These are phyloP conservation scores for Solanum phureja DNA, from an alignment of 257 asterid species.

Conservation along the genomic window DNA sequence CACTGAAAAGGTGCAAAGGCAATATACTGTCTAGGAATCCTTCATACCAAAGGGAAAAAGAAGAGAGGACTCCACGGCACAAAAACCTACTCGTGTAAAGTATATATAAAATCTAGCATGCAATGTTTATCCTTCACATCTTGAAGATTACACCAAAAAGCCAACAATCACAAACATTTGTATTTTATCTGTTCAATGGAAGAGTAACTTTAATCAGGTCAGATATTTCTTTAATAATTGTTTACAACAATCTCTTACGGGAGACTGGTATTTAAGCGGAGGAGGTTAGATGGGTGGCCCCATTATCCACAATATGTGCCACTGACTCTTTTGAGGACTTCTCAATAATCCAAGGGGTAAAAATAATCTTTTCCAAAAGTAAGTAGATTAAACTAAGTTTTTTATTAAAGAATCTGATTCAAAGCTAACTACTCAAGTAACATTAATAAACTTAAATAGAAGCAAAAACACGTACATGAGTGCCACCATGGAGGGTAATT, in stretches of 20 bases:
- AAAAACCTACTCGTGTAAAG: background rate
- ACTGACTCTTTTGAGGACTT: background rate
- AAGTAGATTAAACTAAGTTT: background rate
- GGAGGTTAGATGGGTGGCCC: background rate
- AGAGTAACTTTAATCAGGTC: background rate
- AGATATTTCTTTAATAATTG: background rate
- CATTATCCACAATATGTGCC: background rate
- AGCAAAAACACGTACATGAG: slow-evolving; percentile 49
- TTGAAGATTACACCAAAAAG: background rate
- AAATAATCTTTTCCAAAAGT: background rate
- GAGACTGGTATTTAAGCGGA: background rate
- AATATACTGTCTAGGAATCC: background rate
- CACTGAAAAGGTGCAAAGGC: background rate
- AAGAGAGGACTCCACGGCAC: background rate
- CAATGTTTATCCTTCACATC: background rate
- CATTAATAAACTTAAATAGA: background rate
- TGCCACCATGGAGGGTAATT: slow-evolving; percentile 87
- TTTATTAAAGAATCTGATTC: background rate
- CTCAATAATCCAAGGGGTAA: background rate
- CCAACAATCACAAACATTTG: background rate
- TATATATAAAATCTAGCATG: background rate
- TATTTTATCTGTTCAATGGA: background rate
- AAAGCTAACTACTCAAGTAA: background rate
- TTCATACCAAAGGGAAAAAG: background rate
- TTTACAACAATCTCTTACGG: background rate